Base-by-base conservation (phyloP, 768 basidiomycete species). In the Sarcomyxa edulis region DNA sequence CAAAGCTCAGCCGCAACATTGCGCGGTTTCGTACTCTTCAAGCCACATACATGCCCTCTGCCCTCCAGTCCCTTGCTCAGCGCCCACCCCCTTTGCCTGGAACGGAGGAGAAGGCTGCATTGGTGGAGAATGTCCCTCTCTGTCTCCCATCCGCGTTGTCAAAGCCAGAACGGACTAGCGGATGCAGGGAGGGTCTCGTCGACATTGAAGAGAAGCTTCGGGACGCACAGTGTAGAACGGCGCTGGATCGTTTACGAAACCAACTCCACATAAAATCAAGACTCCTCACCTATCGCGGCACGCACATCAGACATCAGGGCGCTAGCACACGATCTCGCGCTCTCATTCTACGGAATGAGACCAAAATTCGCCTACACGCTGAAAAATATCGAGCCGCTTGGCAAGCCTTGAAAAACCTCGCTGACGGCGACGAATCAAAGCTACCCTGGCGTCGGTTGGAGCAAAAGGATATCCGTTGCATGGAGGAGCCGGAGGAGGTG, bases 111-210 rank as follows among this genome's bases (percentile, higher is more conserved):
- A 18, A 21, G 9, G 14, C 14, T 31, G 7, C 29, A 31, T 9
- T 31, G 29, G 23, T 37, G 12, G 35, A 37, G 35, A 24, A n/a
- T 12, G 35, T 37, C 20, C 35, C 35, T 25, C 10, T 37, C 18
- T 12, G 23, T n/a, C 35, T 37, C 19, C 35, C 35, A 11, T 37
- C 35, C 9, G 23, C 29, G 7, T n/a, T 32, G n/a, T n/a, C n/a
- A n/a, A n/a, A n/a, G 9, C 8, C 9, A 32, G 31, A 6, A 32
- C 14, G 31, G 14, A 7, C 31, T 14, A 9, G 14, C 6, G 11
- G 10, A 21, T 37, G 35, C 18, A 18, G 21, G 15, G 35, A n/a
- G n/a, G n/a, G n/a, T n/a, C 15, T 21, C 18, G 19, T 36, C 11
- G 35, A 25, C 2, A 22, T 37, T 15, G 21, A 37, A 18, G 10